Base-by-base conservation (phyloP, 305 asterid species). In the Plantago coronopus region DNA sequence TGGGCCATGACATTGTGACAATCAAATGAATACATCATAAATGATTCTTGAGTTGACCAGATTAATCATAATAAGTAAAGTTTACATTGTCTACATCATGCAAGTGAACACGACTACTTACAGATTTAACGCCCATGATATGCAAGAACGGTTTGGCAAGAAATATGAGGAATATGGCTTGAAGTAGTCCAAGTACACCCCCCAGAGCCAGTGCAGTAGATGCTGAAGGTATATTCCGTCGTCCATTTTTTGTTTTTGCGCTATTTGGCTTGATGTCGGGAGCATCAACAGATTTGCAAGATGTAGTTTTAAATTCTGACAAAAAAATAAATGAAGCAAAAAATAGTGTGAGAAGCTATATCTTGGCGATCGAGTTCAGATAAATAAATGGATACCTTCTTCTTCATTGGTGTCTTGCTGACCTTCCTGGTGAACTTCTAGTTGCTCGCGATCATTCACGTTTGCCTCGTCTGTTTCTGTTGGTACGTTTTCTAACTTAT, bases 51-150 rank as follows among this genome's bases (percentile, higher is more conserved):
- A 8, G 18, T 46, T 25, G 59, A n/a, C n/a, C n/a, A n/a, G n/a
- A n/a, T n/a, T n/a, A n/a, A n/a, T n/a, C n/a, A n/a, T n/a, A n/a
- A n/a, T n/a, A n/a, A n/a, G n/a, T n/a, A n/a, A n/a, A n/a, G n/a
- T n/a, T n/a, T n/a, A n/a, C n/a, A n/a, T n/a, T n/a, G n/a, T n/a
- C 9, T 34, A 3, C 12, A 34, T 1, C 7, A 34, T 34, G 40
- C 40, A 8, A 50, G 5, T 47, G 40, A 49, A 6, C 0, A 4
- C 11, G 20, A 19, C 21, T 44, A 64, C 84, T 76, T 61, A 91
- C 97, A 49, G 85, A 25, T 78, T 83, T 93, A n/a, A 89, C 83
- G 27, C 98, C 97, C 97, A 93, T 93, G 60, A 86, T 15, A 20
- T 69, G 61, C 29, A 89, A 71, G 50, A 85, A 61, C 0, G 95